A percentile compares a stretch with the other conserved stretches of the same genome.
Conservation (phyloP, 2,329 filamentous ascomycete species). For the Pyrenochaeta sp. region DNA sequence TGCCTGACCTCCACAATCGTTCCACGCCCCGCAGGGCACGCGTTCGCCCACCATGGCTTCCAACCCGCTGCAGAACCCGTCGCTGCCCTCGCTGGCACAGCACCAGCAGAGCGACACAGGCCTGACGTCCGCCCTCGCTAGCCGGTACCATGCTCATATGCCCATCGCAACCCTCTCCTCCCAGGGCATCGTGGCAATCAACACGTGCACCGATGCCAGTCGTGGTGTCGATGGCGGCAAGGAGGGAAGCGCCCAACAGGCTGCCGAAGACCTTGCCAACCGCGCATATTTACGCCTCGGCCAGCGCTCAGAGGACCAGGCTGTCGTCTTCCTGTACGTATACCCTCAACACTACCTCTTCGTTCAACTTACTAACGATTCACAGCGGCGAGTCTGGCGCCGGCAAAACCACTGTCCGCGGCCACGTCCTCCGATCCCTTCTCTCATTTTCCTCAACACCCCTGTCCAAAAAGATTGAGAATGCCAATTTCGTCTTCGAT, state of each 20-base stretch:
- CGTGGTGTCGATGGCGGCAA: constrained; percentile 90
- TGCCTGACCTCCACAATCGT: constrained; percentile 35
- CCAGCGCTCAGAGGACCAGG: constrained; percentile 90
- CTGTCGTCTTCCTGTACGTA: constrained; percentile 88
- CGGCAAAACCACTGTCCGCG: constrained; percentile 93
- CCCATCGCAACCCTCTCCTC: constrained; percentile 90
- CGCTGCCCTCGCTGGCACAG: constrained; percentile 84
- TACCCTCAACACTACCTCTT: background rate
- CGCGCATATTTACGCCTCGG: constrained; percentile 86
- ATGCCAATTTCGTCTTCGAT: constrained; percentile 95
- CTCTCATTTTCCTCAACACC: constrained; percentile 92
- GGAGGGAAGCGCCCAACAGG: constrained; percentile 89
- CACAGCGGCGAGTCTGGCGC: constrained; percentile 90
- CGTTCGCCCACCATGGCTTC: constrained; percentile 64
- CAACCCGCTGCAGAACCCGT: constrained; percentile 70
- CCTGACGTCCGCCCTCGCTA: constrained; percentile 81
- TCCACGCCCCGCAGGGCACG: constrained; percentile 49
- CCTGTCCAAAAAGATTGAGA: constrained; percentile 88
- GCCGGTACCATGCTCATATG: constrained; percentile 88
- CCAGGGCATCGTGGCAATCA: constrained; percentile 88
- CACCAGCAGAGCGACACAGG: constrained; percentile 82
- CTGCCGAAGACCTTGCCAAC: constrained; percentile 89
- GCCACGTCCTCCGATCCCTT: constrained; percentile 84
- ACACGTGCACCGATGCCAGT: constrained; percentile 90
- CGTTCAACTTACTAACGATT: constrained; percentile 7